phyloP scores from a whole-genome alignment of 2,329 filamentous ascomycete genomes.

The Amauroascus verrucosus region DNA sequence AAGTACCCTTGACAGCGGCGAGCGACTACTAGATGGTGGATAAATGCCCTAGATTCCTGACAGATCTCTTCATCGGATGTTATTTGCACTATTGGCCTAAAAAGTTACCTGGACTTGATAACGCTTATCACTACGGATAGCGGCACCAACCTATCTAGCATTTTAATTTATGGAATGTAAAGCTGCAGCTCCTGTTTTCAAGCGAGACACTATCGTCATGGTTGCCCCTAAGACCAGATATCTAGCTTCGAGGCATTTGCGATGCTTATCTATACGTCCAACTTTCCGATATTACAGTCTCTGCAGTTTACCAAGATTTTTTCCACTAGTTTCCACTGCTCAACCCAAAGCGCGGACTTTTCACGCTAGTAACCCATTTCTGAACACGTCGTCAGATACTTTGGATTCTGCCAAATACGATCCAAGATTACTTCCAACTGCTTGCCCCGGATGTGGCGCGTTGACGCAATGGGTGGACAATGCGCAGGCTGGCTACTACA shows the following conservation, averaged over 20 bases:
- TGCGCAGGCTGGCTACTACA: conserved; percentile 50
- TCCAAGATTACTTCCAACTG: conserved; percentile 34
- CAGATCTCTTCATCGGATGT: neutral
- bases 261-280: neutral
- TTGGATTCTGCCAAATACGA: neutral
- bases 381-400: neutral
- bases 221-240: neutral
- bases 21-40: too few species aligned
- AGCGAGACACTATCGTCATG: neutral
- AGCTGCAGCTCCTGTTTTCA: too few species aligned
- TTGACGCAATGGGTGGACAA: conserved; percentile 47
- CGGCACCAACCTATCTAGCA: neutral
- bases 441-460: conserved; percentile 55
- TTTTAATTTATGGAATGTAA: too few species aligned
- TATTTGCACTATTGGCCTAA: neutral
- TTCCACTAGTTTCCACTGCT: neutral
- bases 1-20: too few species aligned
- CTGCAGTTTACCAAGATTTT: neutral
- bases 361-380: neutral
- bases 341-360: neutral
- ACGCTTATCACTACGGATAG: conserved; percentile 1
- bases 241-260: neutral
- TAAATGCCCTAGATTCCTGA: too few species aligned
- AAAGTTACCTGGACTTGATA: neutral
- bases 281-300: neutral